phyloP scores from a whole-genome alignment of 352 stramenopile species.

The Albugo candida region DNA sequence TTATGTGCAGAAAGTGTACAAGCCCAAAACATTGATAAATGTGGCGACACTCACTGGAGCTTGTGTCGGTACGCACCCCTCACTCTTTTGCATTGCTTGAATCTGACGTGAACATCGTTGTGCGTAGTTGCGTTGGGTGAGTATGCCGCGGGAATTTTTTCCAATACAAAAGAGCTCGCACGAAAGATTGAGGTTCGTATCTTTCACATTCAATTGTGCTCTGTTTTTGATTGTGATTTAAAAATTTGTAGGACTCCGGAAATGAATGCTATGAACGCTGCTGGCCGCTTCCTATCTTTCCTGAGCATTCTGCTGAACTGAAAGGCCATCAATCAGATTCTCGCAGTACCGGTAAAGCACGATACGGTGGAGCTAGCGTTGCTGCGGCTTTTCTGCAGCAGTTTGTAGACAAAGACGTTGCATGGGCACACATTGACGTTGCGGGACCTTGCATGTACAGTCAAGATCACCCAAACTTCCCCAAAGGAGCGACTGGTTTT shows the following conservation, averaged over 20 bases:
- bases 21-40: constrained; percentile 85
- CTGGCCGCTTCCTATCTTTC: constrained; percentile 78
- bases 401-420: constrained; percentile 69
- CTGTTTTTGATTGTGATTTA: neutral
- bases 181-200: constrained; percentile 24
- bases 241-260: constrained; percentile 18
- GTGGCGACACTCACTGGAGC: constrained; percentile 86
- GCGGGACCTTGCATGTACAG: constrained; percentile 70
- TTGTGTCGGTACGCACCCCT: constrained; percentile 34
- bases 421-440: constrained; percentile 83
- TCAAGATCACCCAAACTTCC: constrained; percentile 64
- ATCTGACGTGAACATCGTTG: too few relatives aligned
- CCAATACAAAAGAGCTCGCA: constrained; percentile 78
- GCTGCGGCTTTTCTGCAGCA: constrained; percentile 79
- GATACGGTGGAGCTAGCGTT: constrained; percentile 64
- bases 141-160: constrained; percentile 82
- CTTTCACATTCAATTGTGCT: neutral
- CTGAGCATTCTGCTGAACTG: constrained; percentile 63
- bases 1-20: constrained; percentile 76
- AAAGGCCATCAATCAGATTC: constrained; percentile 67
- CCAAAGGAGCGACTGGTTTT: constrained; percentile 69
- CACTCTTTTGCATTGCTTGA: too few relatives aligned
- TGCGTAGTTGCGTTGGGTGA: constrained; percentile 62
- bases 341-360: constrained; percentile 51
- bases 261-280: constrained; percentile 58